These are phyloP conservation scores for Adiantum capillusveneris DNA, from an alignment of 75 land plant species.

Conservation along the genomic window DNA sequence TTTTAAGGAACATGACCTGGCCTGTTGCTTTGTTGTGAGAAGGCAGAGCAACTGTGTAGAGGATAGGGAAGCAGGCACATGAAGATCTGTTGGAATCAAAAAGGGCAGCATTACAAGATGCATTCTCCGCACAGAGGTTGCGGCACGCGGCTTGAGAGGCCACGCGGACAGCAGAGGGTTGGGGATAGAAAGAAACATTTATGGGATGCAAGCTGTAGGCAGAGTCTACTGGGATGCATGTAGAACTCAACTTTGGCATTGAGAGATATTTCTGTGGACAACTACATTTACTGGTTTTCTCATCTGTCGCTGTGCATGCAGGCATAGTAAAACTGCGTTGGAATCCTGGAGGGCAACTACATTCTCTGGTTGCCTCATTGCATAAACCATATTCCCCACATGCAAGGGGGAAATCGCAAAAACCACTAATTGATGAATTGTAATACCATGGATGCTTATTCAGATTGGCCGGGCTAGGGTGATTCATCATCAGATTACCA, in stretches of 20 bases:
- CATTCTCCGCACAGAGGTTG: not conserved
- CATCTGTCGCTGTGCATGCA: too few species aligned
- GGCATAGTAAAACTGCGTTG: not conserved
- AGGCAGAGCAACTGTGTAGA: too few species aligned
- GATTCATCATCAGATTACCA: not conserved
- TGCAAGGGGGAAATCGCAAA: not conserved
- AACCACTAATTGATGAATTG: not conserved
- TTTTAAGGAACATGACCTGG: not conserved
- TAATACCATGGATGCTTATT: not conserved
- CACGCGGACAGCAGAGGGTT: not conserved
- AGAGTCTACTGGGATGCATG: too few species aligned
- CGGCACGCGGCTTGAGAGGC: not conserved
- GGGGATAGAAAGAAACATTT: not conserved
- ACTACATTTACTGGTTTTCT: too few species aligned
- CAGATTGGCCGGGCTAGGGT: not conserved
- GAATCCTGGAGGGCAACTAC: not conserved
- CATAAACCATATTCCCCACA: not conserved
- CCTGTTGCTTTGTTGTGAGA: not conserved
- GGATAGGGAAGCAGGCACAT: too few species aligned
- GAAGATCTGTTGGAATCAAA: too few species aligned
- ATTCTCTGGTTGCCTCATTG: too few species aligned
- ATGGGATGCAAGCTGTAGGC: too few species aligned
- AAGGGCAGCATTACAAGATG: too few species aligned
- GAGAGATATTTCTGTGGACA: too few species aligned
- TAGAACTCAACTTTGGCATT: too few species aligned